Percentiles rank a stretch among this genome's conserved stretches.
phyloP scores from a whole-genome alignment of 2,329 filamentous ascomycete genomes.

The Macroventuria anomochaeta region DNA sequence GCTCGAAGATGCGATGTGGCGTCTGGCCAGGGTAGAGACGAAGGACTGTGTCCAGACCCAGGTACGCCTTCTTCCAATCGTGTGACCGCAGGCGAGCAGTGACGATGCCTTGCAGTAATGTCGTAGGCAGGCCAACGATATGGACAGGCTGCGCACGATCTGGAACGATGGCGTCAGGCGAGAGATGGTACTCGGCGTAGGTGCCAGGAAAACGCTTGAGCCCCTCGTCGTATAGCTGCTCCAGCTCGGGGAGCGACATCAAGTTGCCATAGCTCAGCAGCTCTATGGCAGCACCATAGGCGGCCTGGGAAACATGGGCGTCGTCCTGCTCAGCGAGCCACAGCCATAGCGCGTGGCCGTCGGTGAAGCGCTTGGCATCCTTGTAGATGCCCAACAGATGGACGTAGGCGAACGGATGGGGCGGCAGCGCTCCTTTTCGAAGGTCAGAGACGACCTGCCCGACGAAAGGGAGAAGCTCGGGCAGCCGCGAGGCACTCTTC shows the following conservation, averaged over 20 bases:
- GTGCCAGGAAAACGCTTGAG: conserved; percentile 56
- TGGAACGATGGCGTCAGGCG: conserved; percentile 54
- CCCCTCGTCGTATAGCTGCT: conserved; percentile 54
- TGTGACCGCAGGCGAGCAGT: conserved; percentile 55
- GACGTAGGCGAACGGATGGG: conserved; percentile 50
- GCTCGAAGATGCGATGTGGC: conserved; percentile 52
- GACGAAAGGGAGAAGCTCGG: conserved; percentile 39
- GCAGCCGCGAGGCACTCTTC: conserved; percentile 4
- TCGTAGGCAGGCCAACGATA: conserved; percentile 49
- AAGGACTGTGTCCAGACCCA: conserved; percentile 57
- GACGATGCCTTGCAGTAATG: conserved; percentile 57
- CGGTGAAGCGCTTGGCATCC: conserved; percentile 50
- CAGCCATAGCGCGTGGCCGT: conserved; percentile 54
- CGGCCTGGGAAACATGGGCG: conserved; percentile 49
- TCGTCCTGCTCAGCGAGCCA: conserved; percentile 56
- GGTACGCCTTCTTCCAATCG: conserved; percentile 57
- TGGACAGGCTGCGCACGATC: conserved; percentile 47
- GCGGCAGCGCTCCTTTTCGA: conserved; percentile 41
- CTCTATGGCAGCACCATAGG: conserved; percentile 60
- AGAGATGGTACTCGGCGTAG: conserved; percentile 57
- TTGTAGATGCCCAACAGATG: conserved; percentile 58
- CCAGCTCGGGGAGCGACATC: conserved; percentile 51
- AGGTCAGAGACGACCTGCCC: conserved; percentile 52
- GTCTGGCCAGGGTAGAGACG: conserved; percentile 55
- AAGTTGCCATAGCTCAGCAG: conserved; percentile 52